Base-by-base conservation (phyloP, 2,329 filamentous ascomycete species). In the Rhynchosporium graminicola region DNA sequence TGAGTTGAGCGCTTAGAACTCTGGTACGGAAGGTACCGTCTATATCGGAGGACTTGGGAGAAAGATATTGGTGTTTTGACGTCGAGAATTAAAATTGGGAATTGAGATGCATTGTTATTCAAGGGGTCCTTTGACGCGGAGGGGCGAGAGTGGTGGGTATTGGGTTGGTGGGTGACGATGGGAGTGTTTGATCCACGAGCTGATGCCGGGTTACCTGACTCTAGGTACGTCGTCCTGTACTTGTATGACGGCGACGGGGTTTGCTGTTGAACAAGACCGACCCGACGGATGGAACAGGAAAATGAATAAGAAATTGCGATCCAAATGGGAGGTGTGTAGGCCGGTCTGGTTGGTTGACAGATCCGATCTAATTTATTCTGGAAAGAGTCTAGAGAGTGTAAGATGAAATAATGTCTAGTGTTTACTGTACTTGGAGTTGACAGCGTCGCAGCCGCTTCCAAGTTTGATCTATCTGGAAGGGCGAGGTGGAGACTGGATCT, bases 31-130 rank as follows among this genome's bases (percentile, higher is more conserved):
- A 20, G 20, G 20, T 20, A 1, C 20, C 20, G 20, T 20, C 20
- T 20, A 20, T 1, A 20, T 20, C 20, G 20, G 45, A 46, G 33
- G 50, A 54, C 38, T 61, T n/a, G 50, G 50, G 29, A 42, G 51
- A 36, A 42, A 54, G 26, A 13, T 51, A 54, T 62, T 50, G 57
- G 59, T 60, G 64, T 68, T 66, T 68, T 57, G 64, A 47, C 48
- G 48, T 40, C 26, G 36, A 26, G 43, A 26, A 43, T 33, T 48
- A 61, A 26, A 51, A 63, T 52, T 52, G 55, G 40, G 31, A 38
- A 40, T 45, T 31, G 42, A 48, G 31, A 33, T 60, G 59, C 61
- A 60, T 63, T 59, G 46, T 33, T 62, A 45, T 36, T 36, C 26
- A 36, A 28, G 59, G 26, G 40, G 29, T 28, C 55, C 45, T 42